Conservation (phyloP, 257 asterid genomes). For the Fraxinus quadrangulata region DNA sequence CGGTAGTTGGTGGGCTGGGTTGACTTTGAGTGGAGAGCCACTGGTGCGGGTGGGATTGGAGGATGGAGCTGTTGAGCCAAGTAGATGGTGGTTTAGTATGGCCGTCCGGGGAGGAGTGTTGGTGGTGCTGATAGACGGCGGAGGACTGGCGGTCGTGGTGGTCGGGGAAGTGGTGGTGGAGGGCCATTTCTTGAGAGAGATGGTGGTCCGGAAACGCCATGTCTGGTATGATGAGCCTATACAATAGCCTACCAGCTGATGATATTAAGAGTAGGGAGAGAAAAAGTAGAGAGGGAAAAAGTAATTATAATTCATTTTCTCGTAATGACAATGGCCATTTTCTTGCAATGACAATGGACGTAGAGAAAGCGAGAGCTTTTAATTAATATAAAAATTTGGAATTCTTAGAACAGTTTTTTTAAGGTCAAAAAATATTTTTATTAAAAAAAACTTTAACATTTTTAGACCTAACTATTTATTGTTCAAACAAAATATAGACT, state of each 20-base stretch:
- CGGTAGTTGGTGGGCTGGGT: conserved; percentile 39
- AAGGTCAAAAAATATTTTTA: too few relatives aligned
- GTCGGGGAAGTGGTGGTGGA: conserved; percentile 44
- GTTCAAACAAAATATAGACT: too few relatives aligned
- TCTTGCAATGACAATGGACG: too few relatives aligned
- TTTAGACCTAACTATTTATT: too few relatives aligned
- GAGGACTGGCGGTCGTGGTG: conserved; percentile 35
- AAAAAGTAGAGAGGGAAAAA: background rate
- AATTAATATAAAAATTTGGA: too few relatives aligned
- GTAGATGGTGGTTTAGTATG: conserved; percentile 34
- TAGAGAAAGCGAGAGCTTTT: too few relatives aligned
- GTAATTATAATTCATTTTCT: background rate
- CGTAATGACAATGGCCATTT: background rate
- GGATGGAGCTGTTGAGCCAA: conserved; percentile 43
- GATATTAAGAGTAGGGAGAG: conserved; percentile 14
- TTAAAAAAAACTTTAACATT: too few relatives aligned
- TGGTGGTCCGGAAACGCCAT: conserved; percentile 64
- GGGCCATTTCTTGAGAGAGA: conserved; percentile 52
- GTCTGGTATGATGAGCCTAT: conserved; percentile 16
- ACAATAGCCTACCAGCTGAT: conserved; percentile 16
- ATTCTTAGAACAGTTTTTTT: too few relatives aligned
- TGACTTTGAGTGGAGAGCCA: conserved; percentile 52
- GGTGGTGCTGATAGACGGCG: conserved; percentile 44
- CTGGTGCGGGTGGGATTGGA: conserved; percentile 38
- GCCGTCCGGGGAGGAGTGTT: conserved; percentile 38